Percentiles rank a stretch among this genome's conserved stretches.
phyloP scores from a whole-genome alignment of 768 basidiomycete species.

The Dentipellis fragilis region DNA sequence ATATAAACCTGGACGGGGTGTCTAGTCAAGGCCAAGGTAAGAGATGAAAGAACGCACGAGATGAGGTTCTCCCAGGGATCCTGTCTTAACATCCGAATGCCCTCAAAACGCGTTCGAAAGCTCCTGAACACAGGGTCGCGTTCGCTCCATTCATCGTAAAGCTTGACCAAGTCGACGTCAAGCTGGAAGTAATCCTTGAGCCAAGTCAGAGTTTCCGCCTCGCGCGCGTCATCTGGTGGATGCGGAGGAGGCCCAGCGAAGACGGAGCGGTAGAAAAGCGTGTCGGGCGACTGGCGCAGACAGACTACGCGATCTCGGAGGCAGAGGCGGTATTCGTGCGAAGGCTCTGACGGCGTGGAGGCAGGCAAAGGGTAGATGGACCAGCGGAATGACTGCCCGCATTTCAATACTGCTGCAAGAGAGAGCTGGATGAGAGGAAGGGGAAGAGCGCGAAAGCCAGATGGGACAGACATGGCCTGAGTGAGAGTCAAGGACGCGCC shows the following conservation, averaged over 20 bases:
- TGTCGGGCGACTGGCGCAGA: slow-evolving; percentile 57
- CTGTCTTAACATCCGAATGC: slow-evolving; percentile 82
- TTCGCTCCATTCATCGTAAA: slow-evolving; percentile 71
- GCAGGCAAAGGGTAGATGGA: slow-evolving; percentile 33
- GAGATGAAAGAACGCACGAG: slow-evolving; percentile 48
- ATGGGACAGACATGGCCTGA: slow-evolving; percentile 4
- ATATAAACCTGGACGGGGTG: slow-evolving; percentile 67
- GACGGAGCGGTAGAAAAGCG: slow-evolving; percentile 61
- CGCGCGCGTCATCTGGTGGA: slow-evolving; percentile 23
- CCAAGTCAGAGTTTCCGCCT: slow-evolving; percentile 65
- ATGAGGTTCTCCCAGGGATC: slow-evolving; percentile 95
- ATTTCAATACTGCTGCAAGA: slow-evolving; percentile 68
- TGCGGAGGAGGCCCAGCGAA: slow-evolving; percentile 40
- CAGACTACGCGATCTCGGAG: slow-evolving; percentile 78
- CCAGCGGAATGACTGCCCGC: slow-evolving; percentile 87
- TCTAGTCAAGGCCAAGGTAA: background rate
- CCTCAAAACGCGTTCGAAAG: slow-evolving; percentile 55
- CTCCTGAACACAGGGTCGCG: slow-evolving; percentile 68
- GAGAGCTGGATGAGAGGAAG: slow-evolving; percentile 61
- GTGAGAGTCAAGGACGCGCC: background rate
- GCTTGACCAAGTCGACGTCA: slow-evolving; percentile 51
- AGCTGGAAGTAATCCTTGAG: slow-evolving; percentile 87
- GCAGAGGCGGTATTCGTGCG: slow-evolving; percentile 73
- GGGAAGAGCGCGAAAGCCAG: slow-evolving; percentile 49
- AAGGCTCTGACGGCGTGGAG: slow-evolving; percentile 13